Percentiles rank a stretch among this genome's conserved stretches.
Conservation (phyloP, 352 stramenopile genomes). For the Phytopythium ostracodes region DNA sequence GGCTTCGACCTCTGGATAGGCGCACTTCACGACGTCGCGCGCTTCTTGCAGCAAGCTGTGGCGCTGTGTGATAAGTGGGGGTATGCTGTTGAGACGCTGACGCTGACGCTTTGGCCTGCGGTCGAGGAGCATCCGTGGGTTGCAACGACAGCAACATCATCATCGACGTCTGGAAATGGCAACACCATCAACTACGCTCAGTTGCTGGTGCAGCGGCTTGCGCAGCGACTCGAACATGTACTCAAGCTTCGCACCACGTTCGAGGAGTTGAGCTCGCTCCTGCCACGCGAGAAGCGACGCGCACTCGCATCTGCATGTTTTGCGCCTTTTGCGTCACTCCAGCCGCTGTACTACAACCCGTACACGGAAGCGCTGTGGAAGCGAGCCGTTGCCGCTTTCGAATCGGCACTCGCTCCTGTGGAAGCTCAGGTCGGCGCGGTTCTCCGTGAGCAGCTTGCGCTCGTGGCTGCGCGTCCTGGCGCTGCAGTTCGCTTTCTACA, state of each 20-base stretch:
- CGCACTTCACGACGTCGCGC: slow-evolving; percentile 51
- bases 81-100: slow-evolving; percentile 68
- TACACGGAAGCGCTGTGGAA: slow-evolving; percentile 89
- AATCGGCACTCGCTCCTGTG: slow-evolving; percentile 72
- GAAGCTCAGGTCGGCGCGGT: slow-evolving; percentile 82
- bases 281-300: slow-evolving; percentile 37
- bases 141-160: background rate
- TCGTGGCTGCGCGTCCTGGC: slow-evolving; percentile 53
- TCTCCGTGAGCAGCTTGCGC: slow-evolving; percentile 69
- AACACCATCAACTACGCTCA: slow-evolving; percentile 25
- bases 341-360: slow-evolving; percentile 86
- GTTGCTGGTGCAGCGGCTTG: slow-evolving; percentile 38
- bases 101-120: slow-evolving; percentile 68
- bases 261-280: slow-evolving; percentile 80
- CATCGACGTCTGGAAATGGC: slow-evolving; percentile 17
- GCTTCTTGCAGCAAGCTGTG: slow-evolving; percentile 51
- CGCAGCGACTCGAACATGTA: slow-evolving; percentile 75
- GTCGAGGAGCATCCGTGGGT: slow-evolving; percentile 82
- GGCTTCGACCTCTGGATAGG: slow-evolving; percentile 72
- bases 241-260: slow-evolving; percentile 80
- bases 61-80: slow-evolving; percentile 86
- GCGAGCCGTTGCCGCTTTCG: slow-evolving; percentile 66
- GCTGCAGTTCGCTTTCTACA: slow-evolving; percentile 78
- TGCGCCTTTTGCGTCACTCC: slow-evolving; percentile 52
- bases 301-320: slow-evolving; percentile 59